Conservation (phyloP, 2,329 filamentous ascomycete species). For the Apiospora malaysiana region DNA sequence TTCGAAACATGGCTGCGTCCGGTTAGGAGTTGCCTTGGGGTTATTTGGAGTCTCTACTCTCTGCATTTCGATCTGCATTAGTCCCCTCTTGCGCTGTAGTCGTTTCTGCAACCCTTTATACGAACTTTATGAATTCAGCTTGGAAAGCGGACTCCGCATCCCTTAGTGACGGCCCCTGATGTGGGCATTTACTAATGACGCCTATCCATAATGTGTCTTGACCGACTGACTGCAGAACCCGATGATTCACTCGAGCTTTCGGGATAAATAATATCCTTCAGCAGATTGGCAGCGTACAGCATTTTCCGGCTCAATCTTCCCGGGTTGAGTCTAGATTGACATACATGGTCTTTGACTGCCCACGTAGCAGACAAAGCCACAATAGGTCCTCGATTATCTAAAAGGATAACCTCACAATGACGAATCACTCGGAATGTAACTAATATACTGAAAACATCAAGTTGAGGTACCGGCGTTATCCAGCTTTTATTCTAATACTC, state of each 20-base stretch:
- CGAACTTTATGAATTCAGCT: neutral
- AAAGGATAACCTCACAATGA: neutral
- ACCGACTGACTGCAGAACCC: neutral
- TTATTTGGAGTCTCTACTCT: constrained; percentile 19
- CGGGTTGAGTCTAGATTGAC: neutral
- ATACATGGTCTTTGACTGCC: neutral
- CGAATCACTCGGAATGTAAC: neutral
- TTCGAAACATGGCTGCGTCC: neutral
- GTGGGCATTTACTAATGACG: neutral
- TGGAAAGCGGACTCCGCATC: no score
- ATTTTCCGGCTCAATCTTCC: neutral
- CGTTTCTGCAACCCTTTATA: constrained; percentile 9
- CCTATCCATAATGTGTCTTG: neutral
- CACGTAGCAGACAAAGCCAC: neutral
- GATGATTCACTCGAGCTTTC: neutral
- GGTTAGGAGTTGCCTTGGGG: neutral
- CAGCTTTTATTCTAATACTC: neutral
- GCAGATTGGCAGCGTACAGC: neutral
- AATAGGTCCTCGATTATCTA: neutral
- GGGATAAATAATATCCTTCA: neutral
- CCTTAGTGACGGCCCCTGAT: neutral
- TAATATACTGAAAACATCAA: neutral
- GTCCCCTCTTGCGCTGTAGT: constrained; percentile 14
- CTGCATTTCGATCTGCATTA: constrained; percentile 14
- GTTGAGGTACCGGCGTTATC: neutral